A percentile compares a stretch with the other conserved stretches of the same genome.
Evolutionary conservation across 2,329 filamentous ascomycete genomes (phyloP).

Genomic region (Falciphora oryzae): DNA sequence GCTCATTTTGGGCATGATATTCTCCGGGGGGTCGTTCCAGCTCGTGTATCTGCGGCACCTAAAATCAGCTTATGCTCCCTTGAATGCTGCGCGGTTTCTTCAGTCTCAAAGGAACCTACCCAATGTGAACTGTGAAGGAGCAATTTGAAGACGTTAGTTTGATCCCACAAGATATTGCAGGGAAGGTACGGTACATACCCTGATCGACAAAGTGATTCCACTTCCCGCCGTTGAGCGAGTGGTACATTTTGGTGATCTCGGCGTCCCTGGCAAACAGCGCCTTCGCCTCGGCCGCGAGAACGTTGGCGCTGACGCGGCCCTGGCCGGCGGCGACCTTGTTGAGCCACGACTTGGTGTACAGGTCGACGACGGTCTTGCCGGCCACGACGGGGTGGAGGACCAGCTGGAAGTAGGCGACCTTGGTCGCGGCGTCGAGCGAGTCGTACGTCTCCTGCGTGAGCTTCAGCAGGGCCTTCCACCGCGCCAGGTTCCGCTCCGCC

Average conservation of each 20-base stretch:
- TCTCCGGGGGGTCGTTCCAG: conserved; percentile 47
- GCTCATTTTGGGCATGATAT: conserved; percentile 40
- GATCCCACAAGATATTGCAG: conserved; percentile 20
- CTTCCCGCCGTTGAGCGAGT: conserved; percentile 32
- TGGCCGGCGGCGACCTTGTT: conserved; percentile 41
- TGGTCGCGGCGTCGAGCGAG: conserved; percentile 31
- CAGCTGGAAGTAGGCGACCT: conserved; percentile 49
- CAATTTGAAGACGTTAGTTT: neutral
- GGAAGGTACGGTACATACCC: conserved; percentile 17
- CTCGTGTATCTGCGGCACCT: conserved; percentile 29
- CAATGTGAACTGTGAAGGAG: neutral
- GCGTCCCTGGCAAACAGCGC: conserved; percentile 37
- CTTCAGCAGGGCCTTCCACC: conserved; percentile 41
- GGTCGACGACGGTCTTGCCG: conserved; percentile 45
- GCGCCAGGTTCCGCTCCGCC: conserved; percentile 43
- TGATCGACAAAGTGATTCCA: conserved; percentile 41
- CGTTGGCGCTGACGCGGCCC: conserved; percentile 40
- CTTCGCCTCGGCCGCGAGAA: conserved; percentile 32
- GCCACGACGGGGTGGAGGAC: conserved; percentile 51
- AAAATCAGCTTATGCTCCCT: too few relatives aligned
- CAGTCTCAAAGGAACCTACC: neutral
- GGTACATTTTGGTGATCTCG: conserved; percentile 36
- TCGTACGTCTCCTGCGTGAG: conserved; percentile 40
- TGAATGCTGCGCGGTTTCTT: too few relatives aligned
- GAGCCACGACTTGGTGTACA: conserved; percentile 38